Base-by-base conservation (phyloP, 2,329 filamentous ascomycete genomes). In the Peltaster fructicola region DNA sequence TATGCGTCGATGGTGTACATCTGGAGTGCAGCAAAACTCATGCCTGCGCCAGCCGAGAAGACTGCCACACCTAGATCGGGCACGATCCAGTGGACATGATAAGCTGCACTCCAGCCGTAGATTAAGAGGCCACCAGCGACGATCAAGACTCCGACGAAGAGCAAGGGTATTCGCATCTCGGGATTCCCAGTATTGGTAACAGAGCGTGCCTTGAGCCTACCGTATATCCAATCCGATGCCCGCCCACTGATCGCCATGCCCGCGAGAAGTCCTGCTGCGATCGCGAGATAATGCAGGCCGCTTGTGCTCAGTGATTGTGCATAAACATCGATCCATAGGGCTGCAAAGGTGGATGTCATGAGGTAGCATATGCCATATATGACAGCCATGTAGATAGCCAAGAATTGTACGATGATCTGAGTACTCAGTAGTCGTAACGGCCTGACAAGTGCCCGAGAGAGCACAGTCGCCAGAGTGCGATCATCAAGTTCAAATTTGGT, bases 1-100 rank as follows among this genome's bases (percentile, higher is more conserved):
- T 63, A 66, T 1, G 47, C 39, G 19, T 61, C 57, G 6, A 61
- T 52, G 7, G 57, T 39, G 22, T 59, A 61, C 1, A 51, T 33
- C 25, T 39, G 34, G 6, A 30, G 29, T 17, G 33, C 33, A 15
- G 36, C 33, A 24, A 39, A 37, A 24, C 32, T 34, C 12, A 40
- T 29, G 12, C 39, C 38, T 4, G 35, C 26, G 1, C 38, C 38
- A 12, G 36, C 30, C 9, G 32, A 27, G 19, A 38, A 33, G 14
- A 43, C 31, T n/a, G 24, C 29, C 4, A 30, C 33, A 13, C 36
- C 37, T 11, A 41, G 27, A n/a, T 35, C 37, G 9, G 40, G 39
- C 5, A 38, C 34, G 13, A 42, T 26, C 35, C 38, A 43, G 23
- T 43, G 39, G 7, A 37, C 25, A 10, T 30, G 7, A 8, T 28